These are phyloP conservation scores for Schizonepeta tenuifolia DNA, from an alignment of 257 asterid genomes.

Conservation along the genomic window DNA sequence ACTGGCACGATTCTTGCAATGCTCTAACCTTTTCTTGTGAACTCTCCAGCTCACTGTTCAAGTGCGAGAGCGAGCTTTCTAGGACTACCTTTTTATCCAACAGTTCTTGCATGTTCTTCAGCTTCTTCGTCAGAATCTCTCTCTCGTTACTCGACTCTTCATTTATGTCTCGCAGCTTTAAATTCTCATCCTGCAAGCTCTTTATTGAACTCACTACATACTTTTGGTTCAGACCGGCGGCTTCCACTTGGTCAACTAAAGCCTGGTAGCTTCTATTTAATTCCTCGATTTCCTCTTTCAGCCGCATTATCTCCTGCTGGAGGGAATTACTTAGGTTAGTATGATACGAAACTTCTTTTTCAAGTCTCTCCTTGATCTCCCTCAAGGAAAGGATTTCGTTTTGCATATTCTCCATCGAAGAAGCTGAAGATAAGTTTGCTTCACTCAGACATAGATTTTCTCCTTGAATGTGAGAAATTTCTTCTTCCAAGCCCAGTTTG, in stretches of 20 bases:
- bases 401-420: slow-evolving; percentile 57
- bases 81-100: slow-evolving; percentile 46
- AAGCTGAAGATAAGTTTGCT: slow-evolving; percentile 54
- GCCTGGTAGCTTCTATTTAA: slow-evolving; percentile 59
- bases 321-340: slow-evolving; percentile 54
- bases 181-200: slow-evolving; percentile 69
- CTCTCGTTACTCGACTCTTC: slow-evolving; percentile 60
- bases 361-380: slow-evolving; percentile 78
- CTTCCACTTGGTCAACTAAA: slow-evolving; percentile 68
- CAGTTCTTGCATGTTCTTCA: slow-evolving; percentile 64
- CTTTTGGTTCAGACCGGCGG: slow-evolving; percentile 59
- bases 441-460: slow-evolving; percentile 64
- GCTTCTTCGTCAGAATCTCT: slow-evolving; percentile 54
- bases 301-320: slow-evolving; percentile 57
- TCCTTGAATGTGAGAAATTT: slow-evolving; percentile 54
- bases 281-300: slow-evolving; percentile 72
- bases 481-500: slow-evolving; percentile 63
- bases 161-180: slow-evolving; percentile 47
- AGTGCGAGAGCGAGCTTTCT: slow-evolving; percentile 57
- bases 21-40: slow-evolving; percentile 50
- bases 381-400: slow-evolving; percentile 65
- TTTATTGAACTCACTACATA: slow-evolving; percentile 49
- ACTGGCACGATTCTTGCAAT: slow-evolving; percentile 62
- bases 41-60: slow-evolving; percentile 62
- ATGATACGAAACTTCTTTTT: slow-evolving; percentile 70